A percentile compares a stretch with the other conserved stretches of the same genome.
phyloP scores from a whole-genome alignment of 306 rosid genomes.

The Citrullus colocynthis region DNA sequence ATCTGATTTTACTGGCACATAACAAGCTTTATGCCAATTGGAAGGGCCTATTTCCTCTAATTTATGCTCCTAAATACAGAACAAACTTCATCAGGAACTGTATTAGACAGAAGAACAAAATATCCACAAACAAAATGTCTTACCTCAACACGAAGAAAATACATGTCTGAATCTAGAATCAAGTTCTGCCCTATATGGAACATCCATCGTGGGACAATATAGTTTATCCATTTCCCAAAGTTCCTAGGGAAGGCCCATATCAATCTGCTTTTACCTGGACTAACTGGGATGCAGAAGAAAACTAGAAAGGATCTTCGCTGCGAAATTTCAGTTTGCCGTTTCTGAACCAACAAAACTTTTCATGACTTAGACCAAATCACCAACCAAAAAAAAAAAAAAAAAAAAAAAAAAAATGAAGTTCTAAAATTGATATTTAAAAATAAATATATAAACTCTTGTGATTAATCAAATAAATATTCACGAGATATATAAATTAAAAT shows the following conservation, averaged over 20 bases:
- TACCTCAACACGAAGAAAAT: constrained; percentile 9
- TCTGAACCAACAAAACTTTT: constrained; percentile 1
- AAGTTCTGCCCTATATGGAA: constrained; percentile 8
- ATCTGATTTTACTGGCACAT: constrained; percentile 81
- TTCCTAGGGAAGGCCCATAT: constrained; percentile 17
- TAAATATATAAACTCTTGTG: background rate
- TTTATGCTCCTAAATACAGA: constrained; percentile 40
- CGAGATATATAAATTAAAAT: background rate
- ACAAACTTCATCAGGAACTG: background rate
- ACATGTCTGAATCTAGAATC: constrained; percentile 10
- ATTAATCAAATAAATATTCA: too few relatives aligned
- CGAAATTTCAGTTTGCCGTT: background rate
- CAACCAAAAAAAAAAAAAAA: background rate
- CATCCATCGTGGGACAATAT: constrained; percentile 12
- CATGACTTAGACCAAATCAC: background rate
- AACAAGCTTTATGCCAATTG: constrained; percentile 81
- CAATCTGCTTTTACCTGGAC: constrained; percentile 18
- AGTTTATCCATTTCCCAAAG: background rate
- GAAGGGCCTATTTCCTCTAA: constrained; percentile 37
- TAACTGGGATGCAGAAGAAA: constrained; percentile 12
- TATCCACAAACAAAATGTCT: background rate
- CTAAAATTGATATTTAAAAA: background rate
- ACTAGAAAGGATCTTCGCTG: background rate
- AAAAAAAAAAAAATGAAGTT: too few relatives aligned
- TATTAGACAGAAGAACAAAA: background rate